Evolutionary conservation across 2,329 filamentous ascomycete genomes (phyloP).

Genomic region (Fusarium austroafricanum): DNA sequence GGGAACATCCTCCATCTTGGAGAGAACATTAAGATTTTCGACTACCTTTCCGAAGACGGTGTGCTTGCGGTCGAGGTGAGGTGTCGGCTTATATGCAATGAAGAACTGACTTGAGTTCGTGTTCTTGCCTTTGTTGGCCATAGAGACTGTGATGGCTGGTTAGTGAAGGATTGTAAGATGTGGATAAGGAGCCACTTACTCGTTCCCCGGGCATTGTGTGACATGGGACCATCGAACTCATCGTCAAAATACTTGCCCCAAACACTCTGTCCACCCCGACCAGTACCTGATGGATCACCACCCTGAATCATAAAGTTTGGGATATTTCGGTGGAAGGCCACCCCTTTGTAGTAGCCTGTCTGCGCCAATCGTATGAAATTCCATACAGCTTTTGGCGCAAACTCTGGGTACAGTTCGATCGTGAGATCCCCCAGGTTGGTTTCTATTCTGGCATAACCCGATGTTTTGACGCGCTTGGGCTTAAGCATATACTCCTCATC

Average conservation of each 20-base stretch:
- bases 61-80: conserved; percentile 93
- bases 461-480: conserved; percentile 86
- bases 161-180: not conserved
- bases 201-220: conserved; percentile 84
- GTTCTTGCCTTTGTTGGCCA: conserved; percentile 99
- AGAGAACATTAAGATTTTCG: conserved; percentile 77
- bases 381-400: conserved; percentile 93
- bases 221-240: conserved; percentile 88
- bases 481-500: conserved; percentile 98
- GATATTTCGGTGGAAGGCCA: conserved; percentile 93
- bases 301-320: conserved; percentile 98
- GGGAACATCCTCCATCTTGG: conserved; percentile 80
- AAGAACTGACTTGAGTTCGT: conserved; percentile 97
- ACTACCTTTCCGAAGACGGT: conserved; percentile 94
- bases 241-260: conserved; percentile 97
- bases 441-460: conserved; percentile 90
- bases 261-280: conserved; percentile 87
- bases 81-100: conserved; percentile 85
- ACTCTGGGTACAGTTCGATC: conserved; percentile 90
- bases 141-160: conserved; percentile 63
- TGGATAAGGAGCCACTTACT: conserved; percentile 40
- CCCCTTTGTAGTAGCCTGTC: conserved; percentile 87
- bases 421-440: conserved; percentile 89
- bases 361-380: conserved; percentile 92
- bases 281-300: conserved; percentile 92